A percentile compares a stretch with the other conserved stretches of the same genome.
phyloP scores from a whole-genome alignment of 805 yeast genomes.

The Suhomyces faveliae region DNA sequence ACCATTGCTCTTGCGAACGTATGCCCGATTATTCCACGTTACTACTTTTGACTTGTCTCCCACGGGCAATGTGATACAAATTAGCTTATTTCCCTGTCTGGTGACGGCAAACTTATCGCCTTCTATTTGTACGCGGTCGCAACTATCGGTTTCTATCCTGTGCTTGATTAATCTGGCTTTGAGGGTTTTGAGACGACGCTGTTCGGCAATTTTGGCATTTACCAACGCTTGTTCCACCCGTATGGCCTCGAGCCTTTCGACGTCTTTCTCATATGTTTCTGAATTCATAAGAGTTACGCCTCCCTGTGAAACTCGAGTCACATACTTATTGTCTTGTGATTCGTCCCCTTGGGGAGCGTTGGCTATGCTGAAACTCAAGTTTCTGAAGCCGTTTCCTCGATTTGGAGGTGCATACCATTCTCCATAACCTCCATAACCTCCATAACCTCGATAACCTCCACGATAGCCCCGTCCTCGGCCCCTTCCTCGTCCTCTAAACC shows the following conservation, averaged over 20 bases:
- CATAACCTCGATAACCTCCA: constrained; percentile 1
- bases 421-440: background rate
- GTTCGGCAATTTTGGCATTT: constrained; percentile 12
- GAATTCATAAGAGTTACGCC: constrained; percentile 42
- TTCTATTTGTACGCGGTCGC: constrained; percentile 45
- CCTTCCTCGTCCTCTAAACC: constrained; percentile 17
- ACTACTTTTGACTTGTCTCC: constrained; percentile 15
- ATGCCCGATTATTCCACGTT: constrained; percentile 32
- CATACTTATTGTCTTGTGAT: constrained; percentile 12
- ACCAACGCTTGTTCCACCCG: constrained; percentile 14
- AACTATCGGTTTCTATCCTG: constrained; percentile 37
- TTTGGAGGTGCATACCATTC: background rate
- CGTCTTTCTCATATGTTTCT: constrained; percentile 32
- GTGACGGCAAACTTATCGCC: constrained; percentile 45
- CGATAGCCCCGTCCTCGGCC: constrained; percentile 1
- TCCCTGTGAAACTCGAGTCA: constrained; percentile 31
- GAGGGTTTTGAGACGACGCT: constrained; percentile 16
- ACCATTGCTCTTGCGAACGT: constrained; percentile 26
- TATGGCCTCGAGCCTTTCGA: constrained; percentile 13
- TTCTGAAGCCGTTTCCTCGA: constrained; percentile 17
- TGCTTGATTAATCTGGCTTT: constrained; percentile 22
- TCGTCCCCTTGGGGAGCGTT: constrained; percentile 6
- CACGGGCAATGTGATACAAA: constrained; percentile 31
- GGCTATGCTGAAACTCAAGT: constrained; percentile 25
- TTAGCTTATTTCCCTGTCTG: constrained; percentile 39